Percentiles rank a stretch among this genome's conserved stretches.
These are phyloP conservation scores for Tetradesmus obliquus DNA, from an alignment of 139 green algal species.

Conservation along the genomic window DNA sequence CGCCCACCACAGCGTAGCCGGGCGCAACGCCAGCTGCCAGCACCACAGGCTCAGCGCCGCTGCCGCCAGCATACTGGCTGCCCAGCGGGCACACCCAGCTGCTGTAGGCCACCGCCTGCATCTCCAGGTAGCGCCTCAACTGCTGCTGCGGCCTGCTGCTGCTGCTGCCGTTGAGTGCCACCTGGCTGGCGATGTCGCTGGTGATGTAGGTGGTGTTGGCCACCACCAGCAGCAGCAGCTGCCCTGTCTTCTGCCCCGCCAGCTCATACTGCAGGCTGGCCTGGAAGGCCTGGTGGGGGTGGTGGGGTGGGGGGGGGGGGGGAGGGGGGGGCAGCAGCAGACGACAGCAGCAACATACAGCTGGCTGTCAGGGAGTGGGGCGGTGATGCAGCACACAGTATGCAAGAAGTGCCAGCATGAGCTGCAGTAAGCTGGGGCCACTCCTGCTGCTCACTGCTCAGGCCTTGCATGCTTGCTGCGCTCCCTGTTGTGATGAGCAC, in stretches of 20 bases:
- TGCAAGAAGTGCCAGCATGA: neutral
- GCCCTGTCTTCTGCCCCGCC: slow-evolving; percentile 50
- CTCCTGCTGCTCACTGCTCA: too few relatives aligned
- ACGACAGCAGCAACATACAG: too few relatives aligned
- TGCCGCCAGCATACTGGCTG: neutral
- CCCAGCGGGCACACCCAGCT: slow-evolving; percentile 31
- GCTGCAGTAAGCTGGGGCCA: neutral
- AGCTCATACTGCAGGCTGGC: slow-evolving; percentile 65
- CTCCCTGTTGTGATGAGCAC: too few relatives aligned
- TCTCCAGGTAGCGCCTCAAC: slow-evolving; percentile 32
- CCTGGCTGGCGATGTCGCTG: slow-evolving; percentile 3
- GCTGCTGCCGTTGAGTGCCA: slow-evolving; percentile 28
- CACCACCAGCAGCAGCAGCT: slow-evolving; percentile 64
- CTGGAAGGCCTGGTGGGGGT: slow-evolving; percentile 61
- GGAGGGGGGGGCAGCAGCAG: neutral
- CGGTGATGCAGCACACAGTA: too few relatives aligned
- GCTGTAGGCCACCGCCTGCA: neutral
- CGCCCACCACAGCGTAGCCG: neutral
- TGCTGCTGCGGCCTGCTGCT: slow-evolving; percentile 17
- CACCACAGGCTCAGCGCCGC: neutral
- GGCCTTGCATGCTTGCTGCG: too few relatives aligned
- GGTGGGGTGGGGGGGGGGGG: neutral
- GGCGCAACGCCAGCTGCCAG: neutral
- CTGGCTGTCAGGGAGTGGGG: too few relatives aligned
- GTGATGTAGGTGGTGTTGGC: slow-evolving; percentile 65